Percentiles rank a stretch among this genome's conserved stretches.
phyloP scores from a whole-genome alignment of 768 basidiomycete genomes.

The Rhodotorula kratochvilovae region DNA sequence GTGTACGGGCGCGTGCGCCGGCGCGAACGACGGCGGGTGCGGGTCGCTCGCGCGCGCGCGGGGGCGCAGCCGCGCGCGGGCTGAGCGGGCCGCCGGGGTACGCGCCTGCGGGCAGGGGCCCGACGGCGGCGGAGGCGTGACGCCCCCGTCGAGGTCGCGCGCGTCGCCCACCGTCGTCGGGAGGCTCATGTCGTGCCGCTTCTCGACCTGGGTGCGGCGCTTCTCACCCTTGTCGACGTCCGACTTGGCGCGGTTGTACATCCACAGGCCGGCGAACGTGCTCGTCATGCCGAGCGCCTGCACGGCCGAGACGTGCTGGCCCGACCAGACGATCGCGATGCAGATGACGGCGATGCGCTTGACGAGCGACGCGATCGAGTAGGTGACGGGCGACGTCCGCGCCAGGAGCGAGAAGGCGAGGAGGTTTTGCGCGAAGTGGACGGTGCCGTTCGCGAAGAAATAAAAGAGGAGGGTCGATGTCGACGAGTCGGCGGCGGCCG shows the following conservation, averaged over 20 bases:
- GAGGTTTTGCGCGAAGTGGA: slow-evolving; percentile 94
- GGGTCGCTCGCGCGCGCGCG: neutral
- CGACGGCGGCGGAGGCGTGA: neutral
- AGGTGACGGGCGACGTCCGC: slow-evolving; percentile 94
- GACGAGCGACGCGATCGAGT: slow-evolving; percentile 94
- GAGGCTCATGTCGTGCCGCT: slow-evolving; percentile 34
- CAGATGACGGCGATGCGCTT: slow-evolving; percentile 98
- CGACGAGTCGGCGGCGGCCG: slow-evolving; percentile 14
- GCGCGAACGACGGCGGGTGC: neutral
- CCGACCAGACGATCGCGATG: slow-evolving; percentile 96
- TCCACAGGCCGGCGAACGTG: slow-evolving; percentile 84
- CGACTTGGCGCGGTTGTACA: slow-evolving; percentile 91
- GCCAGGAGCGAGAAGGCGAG: slow-evolving; percentile 95
- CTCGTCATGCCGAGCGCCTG: slow-evolving; percentile 84
- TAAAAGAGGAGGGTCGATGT: slow-evolving; percentile 69
- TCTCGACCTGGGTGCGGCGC: slow-evolving; percentile 37
- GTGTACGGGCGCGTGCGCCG: too few relatives aligned
- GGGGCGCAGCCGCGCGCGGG: neutral
- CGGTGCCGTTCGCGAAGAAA: slow-evolving; percentile 88
- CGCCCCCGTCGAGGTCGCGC: slow-evolving; percentile 10
- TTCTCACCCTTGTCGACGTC: slow-evolving; percentile 86
- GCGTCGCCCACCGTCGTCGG: slow-evolving; percentile 39
- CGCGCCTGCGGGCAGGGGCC: neutral
- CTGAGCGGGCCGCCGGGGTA: neutral
- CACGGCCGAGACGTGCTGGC: slow-evolving; percentile 72